Evolutionary conservation across 139 green algal species (phyloP), one percentile per base, ranked within the genome.

Genomic region (Astrephomene gubernaculifera): DNA sequence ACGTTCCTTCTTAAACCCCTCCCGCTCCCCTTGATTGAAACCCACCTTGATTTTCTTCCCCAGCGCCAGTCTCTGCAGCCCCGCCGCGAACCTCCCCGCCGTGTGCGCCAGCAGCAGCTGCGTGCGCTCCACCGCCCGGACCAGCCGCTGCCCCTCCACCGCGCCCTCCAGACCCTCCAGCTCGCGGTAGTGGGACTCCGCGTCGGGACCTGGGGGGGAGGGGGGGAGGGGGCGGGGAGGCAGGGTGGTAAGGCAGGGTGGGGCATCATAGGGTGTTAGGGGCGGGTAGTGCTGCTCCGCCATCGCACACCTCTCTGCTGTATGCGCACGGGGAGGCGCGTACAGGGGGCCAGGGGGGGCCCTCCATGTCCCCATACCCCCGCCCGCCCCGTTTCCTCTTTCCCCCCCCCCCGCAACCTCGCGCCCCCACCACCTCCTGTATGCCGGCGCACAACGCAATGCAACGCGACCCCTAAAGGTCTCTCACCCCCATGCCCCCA

Each of bases 141-240:
- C 85, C 79, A 96, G 88, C 33, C 92, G 74, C 38, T 91, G 67
- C 2, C 94, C 92, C 33, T 85, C 82, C 71, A 97, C 76, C 25
- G 93, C 90, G 27, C 36, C 87, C 70, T 93, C 90, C 68, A 93
- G 71, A 38, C 79, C 73, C 25, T 60, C 36, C 53, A 94, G 83
- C 90, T 92, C 86, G n/a, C 79, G 64, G 65, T 76, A 88, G 17
- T 83, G 71, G 0, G 83, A 38, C 52, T 89, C 85, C 22, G 71
- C 57, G 67, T 86, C 79, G 39, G 60, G 45, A 52, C 69, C 87
- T 89, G 75, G 21, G 31, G 67, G 71, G 71, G 25, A 44, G 9
- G 65, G 22, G 57, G 57, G 31, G 57, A n/a, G 57, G 22, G 14
- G 57, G 57, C 49, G 49, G 49, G 49, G 49, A 12, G 17, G 49